Evolutionary conservation across 2,329 filamentous ascomycete genomes (phyloP).

Genomic region (Colletotrichum simmondsii): DNA sequence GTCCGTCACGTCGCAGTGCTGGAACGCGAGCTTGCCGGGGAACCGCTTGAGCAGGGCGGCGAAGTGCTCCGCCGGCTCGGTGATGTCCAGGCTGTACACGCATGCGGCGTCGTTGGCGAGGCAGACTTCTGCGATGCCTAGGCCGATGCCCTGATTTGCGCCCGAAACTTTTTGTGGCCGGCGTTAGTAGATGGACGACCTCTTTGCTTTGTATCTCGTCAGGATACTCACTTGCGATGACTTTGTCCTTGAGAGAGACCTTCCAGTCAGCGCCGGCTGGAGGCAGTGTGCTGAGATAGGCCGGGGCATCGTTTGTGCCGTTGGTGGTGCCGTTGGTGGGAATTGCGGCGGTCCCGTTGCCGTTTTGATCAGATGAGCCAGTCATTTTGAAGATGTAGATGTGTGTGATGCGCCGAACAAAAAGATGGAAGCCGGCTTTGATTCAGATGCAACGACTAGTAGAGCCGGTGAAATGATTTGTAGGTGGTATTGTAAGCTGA

Average conservation of each 20-base stretch:
- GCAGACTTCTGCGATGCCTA: conserved; percentile 58
- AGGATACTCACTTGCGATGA: conserved; percentile 49
- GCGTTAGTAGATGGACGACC: background rate
- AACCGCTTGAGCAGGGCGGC: conserved; percentile 48
- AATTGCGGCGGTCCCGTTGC: background rate
- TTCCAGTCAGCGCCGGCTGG: conserved; percentile 46
- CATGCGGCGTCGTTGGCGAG: conserved; percentile 53
- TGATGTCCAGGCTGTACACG: conserved; percentile 54
- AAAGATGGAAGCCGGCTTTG: background rate
- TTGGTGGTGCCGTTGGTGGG: conserved; percentile 6
- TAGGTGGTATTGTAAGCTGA: background rate
- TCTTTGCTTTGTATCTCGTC: too few relatives aligned
- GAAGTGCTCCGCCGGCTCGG: conserved; percentile 49
- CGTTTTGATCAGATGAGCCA: background rate
- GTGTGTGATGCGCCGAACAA: background rate
- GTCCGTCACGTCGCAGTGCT: conserved; percentile 57
- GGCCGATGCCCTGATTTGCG: conserved; percentile 44
- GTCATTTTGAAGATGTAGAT: background rate
- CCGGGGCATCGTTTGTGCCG: background rate
- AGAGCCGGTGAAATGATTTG: background rate
- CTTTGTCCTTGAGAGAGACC: conserved; percentile 48
- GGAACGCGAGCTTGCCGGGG: conserved; percentile 53
- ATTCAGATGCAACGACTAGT: too few relatives aligned
- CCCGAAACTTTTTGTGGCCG: conserved; percentile 46
- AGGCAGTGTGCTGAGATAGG: conserved; percentile 45